These are phyloP conservation scores for Trichocladium antarcticum DNA, from an alignment of 495 filamentous ascomycete species.

Conservation along the genomic window DNA sequence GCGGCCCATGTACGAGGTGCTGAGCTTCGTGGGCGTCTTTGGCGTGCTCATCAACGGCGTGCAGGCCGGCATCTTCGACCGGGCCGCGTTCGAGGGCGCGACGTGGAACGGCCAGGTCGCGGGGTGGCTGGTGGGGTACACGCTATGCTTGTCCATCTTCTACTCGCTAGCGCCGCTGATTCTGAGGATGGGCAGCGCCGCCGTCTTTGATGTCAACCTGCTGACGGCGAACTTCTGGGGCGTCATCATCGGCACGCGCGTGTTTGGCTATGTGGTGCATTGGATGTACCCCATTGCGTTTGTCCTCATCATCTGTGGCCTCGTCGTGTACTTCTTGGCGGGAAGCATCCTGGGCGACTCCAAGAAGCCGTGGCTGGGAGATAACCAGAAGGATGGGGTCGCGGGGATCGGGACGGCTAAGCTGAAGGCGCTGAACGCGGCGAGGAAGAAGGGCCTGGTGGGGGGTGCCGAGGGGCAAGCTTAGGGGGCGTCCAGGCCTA, in stretches of 20 bases:
- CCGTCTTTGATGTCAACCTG: constrained; percentile 93
- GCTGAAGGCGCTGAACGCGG: constrained; percentile 55
- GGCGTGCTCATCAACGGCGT: constrained; percentile 84
- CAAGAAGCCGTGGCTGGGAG: constrained; percentile 88
- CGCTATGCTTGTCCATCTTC: constrained; percentile 68
- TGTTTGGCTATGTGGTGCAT: constrained; percentile 72
- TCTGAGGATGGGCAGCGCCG: constrained; percentile 76
- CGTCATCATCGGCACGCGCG: constrained; percentile 73
- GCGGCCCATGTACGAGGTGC: constrained; percentile 81
- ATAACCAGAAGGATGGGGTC: constrained; percentile 70
- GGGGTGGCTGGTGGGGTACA: constrained; percentile 81
- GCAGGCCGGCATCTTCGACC: constrained; percentile 85
- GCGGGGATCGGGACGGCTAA: constrained; percentile 81
- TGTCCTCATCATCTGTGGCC: constrained; percentile 73
- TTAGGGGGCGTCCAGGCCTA: too few relatives aligned
- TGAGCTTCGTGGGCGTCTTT: constrained; percentile 83
- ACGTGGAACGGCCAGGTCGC: constrained; percentile 57
- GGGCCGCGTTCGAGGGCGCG: constrained; percentile 53
- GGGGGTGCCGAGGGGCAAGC: not conserved
- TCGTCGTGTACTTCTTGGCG: constrained; percentile 72
- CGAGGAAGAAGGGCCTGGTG: constrained; percentile 25
- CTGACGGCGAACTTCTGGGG: constrained; percentile 97
- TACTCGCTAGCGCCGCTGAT: constrained; percentile 79
- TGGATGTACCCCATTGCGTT: constrained; percentile 95
- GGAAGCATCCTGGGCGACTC: constrained; percentile 73